These are phyloP conservation scores for Yamadazyma triangularis DNA, from an alignment of 1,139 yeast species.

Conservation along the genomic window DNA sequence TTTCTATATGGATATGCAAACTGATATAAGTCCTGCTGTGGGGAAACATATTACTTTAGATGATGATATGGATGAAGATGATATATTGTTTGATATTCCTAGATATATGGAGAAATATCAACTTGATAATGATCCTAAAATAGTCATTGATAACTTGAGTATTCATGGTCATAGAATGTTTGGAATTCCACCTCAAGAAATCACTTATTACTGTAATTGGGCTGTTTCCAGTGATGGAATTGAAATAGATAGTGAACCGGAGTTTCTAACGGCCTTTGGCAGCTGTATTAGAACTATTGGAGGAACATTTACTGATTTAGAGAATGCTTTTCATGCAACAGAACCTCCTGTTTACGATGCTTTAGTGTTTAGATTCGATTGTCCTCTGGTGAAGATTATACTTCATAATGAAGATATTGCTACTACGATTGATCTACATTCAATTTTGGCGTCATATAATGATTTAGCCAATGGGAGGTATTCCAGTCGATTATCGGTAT, in stretches of 20 bases:
- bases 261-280: slow-evolving; percentile 42
- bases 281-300: slow-evolving; percentile 46
- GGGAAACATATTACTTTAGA: slow-evolving; percentile 26
- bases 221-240: slow-evolving; percentile 67
- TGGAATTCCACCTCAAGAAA: slow-evolving; percentile 85
- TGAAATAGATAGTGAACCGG: slow-evolving; percentile 47
- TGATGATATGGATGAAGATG: slow-evolving; percentile 14
- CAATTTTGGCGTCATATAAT: slow-evolving; percentile 47
- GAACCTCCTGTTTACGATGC: slow-evolving; percentile 64
- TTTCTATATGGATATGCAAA: slow-evolving; percentile 83
- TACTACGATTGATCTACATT: slow-evolving; percentile 20
- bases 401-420: slow-evolving; percentile 15
- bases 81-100: slow-evolving; percentile 22
- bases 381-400: slow-evolving; percentile 30
- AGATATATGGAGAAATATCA: slow-evolving; percentile 14
- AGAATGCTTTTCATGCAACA: slow-evolving; percentile 61
- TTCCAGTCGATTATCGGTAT: slow-evolving; percentile 49
- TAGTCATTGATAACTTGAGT: slow-evolving; percentile 58
- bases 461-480: slow-evolving; percentile 71
- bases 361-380: slow-evolving; percentile 50
- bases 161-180: slow-evolving; percentile 89
- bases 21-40: slow-evolving; percentile 47
- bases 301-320: slow-evolving; percentile 67
- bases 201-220: slow-evolving; percentile 90
- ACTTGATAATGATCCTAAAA: slow-evolving; percentile 15